phyloP scores from a whole-genome alignment of 75 land plant genomes.

The Selaginella moellendorffii region DNA sequence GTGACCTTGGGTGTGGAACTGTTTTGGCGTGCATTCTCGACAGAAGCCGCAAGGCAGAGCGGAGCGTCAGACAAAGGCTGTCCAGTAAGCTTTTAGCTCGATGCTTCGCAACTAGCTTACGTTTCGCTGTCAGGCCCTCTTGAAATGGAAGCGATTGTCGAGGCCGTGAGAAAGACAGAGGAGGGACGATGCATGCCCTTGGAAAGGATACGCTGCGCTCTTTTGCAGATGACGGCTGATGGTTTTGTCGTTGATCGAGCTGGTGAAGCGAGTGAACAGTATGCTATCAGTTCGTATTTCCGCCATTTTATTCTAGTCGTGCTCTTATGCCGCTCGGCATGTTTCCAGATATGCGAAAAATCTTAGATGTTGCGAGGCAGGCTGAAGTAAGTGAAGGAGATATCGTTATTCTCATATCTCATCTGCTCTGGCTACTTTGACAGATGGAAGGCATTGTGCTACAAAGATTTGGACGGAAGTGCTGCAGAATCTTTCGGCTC shows the following conservation, averaged over 20 bases:
- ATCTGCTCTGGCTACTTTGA: neutral
- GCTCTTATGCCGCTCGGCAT: neutral
- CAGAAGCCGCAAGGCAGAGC: constrained; percentile 30
- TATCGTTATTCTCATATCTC: neutral
- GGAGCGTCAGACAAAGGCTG: constrained; percentile 22
- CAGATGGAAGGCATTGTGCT: constrained; percentile 54
- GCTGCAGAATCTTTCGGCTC: constrained; percentile 74
- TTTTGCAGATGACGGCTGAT: constrained; percentile 39
- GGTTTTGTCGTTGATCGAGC: constrained; percentile 22
- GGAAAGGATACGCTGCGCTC: constrained; percentile 46
- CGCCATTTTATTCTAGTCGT: too few relatives aligned
- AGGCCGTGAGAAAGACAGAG: constrained; percentile 44
- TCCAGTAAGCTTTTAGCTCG: constrained; percentile 26
- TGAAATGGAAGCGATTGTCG: constrained; percentile 40
- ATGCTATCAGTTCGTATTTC: constrained; percentile 29
- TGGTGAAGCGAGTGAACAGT: constrained; percentile 22
- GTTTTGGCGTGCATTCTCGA: constrained; percentile 47
- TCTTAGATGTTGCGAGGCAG: constrained; percentile 46
- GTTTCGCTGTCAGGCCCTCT: constrained; percentile 38
- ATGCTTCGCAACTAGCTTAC: neutral
- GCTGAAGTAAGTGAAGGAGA: constrained; percentile 38
- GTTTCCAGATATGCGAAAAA: constrained; percentile 39
- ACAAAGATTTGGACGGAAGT: constrained; percentile 67
- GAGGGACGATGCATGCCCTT: constrained; percentile 50
- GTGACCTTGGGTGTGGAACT: constrained; percentile 40